Evolutionary conservation across 169 alveolate genomes (phyloP), one percentile per base, ranked within the genome.

Genomic region (Cryptosporidium xiaoi): DNA sequence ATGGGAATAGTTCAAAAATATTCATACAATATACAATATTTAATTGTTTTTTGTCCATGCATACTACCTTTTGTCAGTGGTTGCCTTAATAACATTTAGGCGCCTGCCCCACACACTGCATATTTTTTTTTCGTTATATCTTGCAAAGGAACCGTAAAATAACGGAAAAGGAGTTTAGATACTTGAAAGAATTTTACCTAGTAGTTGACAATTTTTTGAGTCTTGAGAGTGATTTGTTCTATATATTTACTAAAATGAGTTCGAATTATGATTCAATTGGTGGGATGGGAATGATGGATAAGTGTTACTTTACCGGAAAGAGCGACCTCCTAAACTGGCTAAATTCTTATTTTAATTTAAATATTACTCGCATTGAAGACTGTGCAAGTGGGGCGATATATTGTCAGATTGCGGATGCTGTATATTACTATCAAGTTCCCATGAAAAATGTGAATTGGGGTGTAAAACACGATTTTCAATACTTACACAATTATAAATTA

Each of bases 331-430:
- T 96, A 27, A 93, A 94, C 66, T 97, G 98, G 98, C 92, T 96
- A 10, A 97, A 97, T 77, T 66, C 89, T 27, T 56, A 91, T 34
- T 90, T 97, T 71, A 92, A 90, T 58, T 92, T 97, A 44, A 94
- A 92, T 64, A 91, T 98, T 16, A 92, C 98, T 2, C 95, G 94
- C 67, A 93, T 97, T 48, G 99, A 98, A 82, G 98, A 97, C 83
- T 95, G 98, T 66, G 96, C 98, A 18, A 94, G 98, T 20, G 99
- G 99, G 33, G 99, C 99, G 20, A 93, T 97, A 10, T 97, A 97
- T 91, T 93, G 97, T 58, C 98, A 98, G 91, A 93, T 97, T 53
- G 90, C 97, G 46, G 99, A 97, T 82, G 94, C 96, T 5, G 94
- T 96, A 29, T 96, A 92, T 90, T 98, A 98, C 2, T 67, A 56